Conservation (phyloP, 2,329 filamentous ascomycete species). For the Aspergillus bombycis region DNA sequence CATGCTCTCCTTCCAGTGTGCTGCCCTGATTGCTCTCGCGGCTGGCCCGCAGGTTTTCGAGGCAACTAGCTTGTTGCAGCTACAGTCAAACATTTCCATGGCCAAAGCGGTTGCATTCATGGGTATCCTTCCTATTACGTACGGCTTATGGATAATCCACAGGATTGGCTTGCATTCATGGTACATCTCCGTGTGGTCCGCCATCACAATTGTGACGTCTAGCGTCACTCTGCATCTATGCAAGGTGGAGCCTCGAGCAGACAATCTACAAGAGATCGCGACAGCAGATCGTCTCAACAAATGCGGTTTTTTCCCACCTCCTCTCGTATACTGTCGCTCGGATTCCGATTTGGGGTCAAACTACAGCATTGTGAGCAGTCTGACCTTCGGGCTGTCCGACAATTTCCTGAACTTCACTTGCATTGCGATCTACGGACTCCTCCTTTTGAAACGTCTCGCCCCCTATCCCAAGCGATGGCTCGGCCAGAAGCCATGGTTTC, state of each 20-base stretch:
- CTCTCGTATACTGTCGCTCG: background rate
- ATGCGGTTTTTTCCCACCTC: background rate
- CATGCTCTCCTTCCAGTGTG: constrained; percentile 11
- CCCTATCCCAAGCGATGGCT: constrained; percentile 1
- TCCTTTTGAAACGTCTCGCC: constrained; percentile 1
- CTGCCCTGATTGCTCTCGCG: background rate
- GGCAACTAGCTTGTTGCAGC: background rate
- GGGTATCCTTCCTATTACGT: constrained; percentile 2
- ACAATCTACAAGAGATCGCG: background rate
- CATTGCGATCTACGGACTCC: background rate
- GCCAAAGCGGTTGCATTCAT: background rate
- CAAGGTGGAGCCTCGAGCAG: background rate
- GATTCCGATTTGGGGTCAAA: background rate
- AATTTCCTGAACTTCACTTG: background rate
- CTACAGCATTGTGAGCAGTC: background rate
- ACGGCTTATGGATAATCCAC: background rate
- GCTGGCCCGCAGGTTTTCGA: constrained; percentile 2
- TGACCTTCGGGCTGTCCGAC: background rate
- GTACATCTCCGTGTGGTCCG: background rate
- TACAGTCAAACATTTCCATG: background rate
- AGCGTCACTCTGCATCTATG: background rate
- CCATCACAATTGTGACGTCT: background rate
- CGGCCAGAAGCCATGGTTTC: background rate
- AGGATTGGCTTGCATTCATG: background rate
- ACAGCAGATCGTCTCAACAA: constrained; percentile 2